Evolutionary conservation across 2,329 filamentous ascomycete genomes (phyloP).

Genomic region (Alternaria viburni): DNA sequence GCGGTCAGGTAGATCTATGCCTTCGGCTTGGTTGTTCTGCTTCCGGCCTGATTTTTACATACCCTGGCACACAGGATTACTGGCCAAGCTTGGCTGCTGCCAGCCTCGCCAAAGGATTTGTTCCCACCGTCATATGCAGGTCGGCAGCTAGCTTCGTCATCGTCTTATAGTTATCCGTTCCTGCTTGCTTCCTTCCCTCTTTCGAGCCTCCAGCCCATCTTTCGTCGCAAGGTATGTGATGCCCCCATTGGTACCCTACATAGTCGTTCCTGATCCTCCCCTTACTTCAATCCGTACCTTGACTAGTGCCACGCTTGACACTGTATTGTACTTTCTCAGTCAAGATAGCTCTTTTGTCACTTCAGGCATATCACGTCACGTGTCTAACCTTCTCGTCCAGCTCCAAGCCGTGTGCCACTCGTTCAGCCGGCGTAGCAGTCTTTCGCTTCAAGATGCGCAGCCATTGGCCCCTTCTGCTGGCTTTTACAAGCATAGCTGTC

Average conservation of each 20-base stretch:
- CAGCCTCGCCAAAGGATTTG: conserved; percentile 35
- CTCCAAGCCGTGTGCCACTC: conserved; percentile 31
- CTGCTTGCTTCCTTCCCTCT: conserved; percentile 21
- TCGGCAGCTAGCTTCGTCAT: conserved; percentile 21
- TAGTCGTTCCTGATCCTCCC: background rate
- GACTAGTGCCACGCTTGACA: background rate
- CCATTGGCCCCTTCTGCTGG: conserved; percentile 32
- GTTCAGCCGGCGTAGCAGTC: conserved; percentile 35
- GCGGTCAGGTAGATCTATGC: conserved; percentile 17
- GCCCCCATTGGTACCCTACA: background rate
- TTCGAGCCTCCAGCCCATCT: conserved; percentile 33
- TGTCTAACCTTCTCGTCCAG: conserved; percentile 29
- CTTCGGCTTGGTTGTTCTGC: conserved; percentile 32
- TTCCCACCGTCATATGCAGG: conserved; percentile 29
- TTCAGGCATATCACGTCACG: conserved; percentile 18
- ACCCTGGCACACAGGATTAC: conserved; percentile 33
- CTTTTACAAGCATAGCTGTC: conserved; percentile 24
- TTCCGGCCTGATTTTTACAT: conserved; percentile 27
- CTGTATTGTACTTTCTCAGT: background rate
- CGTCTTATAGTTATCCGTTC: conserved; percentile 37
- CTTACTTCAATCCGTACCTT: background rate
- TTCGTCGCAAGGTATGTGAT: conserved; percentile 39
- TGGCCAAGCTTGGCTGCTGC: conserved; percentile 28
- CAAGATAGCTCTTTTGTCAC: background rate
- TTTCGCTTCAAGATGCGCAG: conserved; percentile 41